Base-by-base conservation (phyloP, 1,139 yeast species). In the Scheffersomyces lignicola region DNA sequence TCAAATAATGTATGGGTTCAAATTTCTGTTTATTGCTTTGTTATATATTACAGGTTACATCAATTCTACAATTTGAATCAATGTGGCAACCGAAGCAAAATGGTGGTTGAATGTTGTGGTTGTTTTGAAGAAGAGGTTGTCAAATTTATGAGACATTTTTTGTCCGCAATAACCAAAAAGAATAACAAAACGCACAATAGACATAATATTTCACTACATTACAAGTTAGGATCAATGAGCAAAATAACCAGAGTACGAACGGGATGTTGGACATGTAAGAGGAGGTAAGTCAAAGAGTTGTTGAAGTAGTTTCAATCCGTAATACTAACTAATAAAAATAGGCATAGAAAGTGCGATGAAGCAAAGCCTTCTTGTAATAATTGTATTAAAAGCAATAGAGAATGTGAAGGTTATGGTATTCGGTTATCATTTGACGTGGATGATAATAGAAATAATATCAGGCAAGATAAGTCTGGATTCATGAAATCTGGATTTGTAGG, bases 331-430 rank as follows among this genome's bases (percentile, higher is more conserved):
- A 31, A 37, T 41, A 40, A 31, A 34, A 7, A 6, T 29, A 62
- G 78, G 38, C 67, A 74, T 38, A 55, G 76, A 33, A 79, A 78
- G 40, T 78, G 84, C 50, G 83, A 77, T 51, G 80, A 79, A 45
- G 57, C 62, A 0, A 75, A 73, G 45, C 84, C 84, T 1, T 43
- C 47, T 11, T 78, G 84, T 52, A 58, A 60, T 20, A 77, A 76
- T 51, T 78, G 84, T 51, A 29, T 56, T 11, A 68, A 61, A 29
- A 60, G 72, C 3, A 72, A 71, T 3, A 51, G 73, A 21, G 39
- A 40, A 10, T 76, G 81, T 45, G 78, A 62, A 38, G 80, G 80
- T 1, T 75, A 76, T 49, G 74, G 63, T 0, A 39, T 72, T 5
- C 56, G 73, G 35, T 51, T 74, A 5, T 58, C 69, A 2, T 76